A percentile compares a stretch with the other conserved stretches of the same genome.
Evolutionary conservation across 306 rosid species (phyloP).

Genomic region (Prunus mira): DNA sequence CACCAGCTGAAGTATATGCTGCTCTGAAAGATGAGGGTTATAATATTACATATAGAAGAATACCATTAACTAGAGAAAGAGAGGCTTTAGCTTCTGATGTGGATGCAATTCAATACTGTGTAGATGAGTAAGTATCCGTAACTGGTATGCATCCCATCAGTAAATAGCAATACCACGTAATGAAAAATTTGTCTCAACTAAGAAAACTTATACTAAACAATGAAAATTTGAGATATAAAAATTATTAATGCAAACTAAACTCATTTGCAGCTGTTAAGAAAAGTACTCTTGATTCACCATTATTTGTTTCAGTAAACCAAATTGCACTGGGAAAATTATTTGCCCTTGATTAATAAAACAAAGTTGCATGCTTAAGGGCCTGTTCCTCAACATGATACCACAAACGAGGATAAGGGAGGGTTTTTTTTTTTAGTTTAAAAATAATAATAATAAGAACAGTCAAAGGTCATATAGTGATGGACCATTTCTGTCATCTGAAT

Average conservation of each 20-base stretch:
- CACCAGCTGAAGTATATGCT: slow-evolving; percentile 82
- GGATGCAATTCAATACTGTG: slow-evolving; percentile 75
- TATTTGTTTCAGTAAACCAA: not conserved
- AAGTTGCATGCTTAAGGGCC: not conserved
- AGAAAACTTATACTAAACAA: not conserved
- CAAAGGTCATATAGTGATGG: not conserved
- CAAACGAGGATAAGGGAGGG: not conserved
- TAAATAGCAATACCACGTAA: not conserved
- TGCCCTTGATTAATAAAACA: not conserved
- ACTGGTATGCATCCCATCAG: slow-evolving; percentile 7
- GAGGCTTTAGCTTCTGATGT: slow-evolving; percentile 76
- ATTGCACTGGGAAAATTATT: not conserved
- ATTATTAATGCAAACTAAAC: not conserved
- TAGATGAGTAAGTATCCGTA: slow-evolving; percentile 58
- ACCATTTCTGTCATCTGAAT: not conserved
- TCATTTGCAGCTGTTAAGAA: not conserved
- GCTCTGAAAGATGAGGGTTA: slow-evolving; percentile 59
- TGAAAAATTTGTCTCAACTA: not conserved
- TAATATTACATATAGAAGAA: slow-evolving; percentile 59
- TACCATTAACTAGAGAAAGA: slow-evolving; percentile 79
- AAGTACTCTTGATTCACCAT: not conserved
- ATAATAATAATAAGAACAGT: not conserved
- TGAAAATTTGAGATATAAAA: not conserved
- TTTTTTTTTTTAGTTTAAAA: not conserved
- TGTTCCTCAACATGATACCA: not conserved